These are phyloP conservation scores for Candida morakotiae DNA, from an alignment of 805 yeast genomes.

Conservation along the genomic window DNA sequence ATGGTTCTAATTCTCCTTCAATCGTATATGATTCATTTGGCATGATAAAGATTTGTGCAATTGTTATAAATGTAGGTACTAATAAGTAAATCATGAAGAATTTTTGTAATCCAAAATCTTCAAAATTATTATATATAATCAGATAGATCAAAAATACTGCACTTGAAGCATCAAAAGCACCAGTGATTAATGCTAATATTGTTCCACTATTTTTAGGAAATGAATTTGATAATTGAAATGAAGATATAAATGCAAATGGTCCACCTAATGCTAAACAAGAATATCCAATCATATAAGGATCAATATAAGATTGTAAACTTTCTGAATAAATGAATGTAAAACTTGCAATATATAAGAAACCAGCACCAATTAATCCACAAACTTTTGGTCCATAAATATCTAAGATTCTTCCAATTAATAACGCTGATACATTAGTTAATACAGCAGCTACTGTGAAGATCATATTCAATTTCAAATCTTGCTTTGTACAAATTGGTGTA, in stretches of 20 bases:
- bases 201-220: conserved; percentile 52
- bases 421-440: conserved; percentile 51
- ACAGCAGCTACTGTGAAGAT: conserved; percentile 59
- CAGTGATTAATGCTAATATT: conserved; percentile 50
- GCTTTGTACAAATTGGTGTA: conserved; percentile 44
- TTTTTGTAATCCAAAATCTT: conserved; percentile 33
- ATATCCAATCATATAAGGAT: conserved; percentile 52
- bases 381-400: conserved; percentile 50
- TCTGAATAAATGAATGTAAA: conserved; percentile 42
- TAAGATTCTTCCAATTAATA: conserved; percentile 45
- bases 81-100: conserved; percentile 46
- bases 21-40: conserved; percentile 48
- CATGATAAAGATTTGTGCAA: conserved; percentile 46
- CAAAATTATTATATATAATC: conserved; percentile 31
- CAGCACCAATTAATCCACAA: conserved; percentile 51
- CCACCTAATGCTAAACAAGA: conserved; percentile 55
- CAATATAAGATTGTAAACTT: conserved; percentile 23
- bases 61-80: conserved; percentile 47
- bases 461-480: conserved; percentile 53
- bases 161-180: conserved; percentile 57
- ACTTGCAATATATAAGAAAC: conserved; percentile 43
- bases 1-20: conserved; percentile 12
- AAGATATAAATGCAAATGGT: conserved; percentile 52
- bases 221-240: conserved; percentile 54
- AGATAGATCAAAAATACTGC: conserved; percentile 51